A percentile compares a stretch with the other conserved stretches of the same genome.
phyloP scores from a whole-genome alignment of 1,284 basidiomycete genomes.

The Melampsora americana region DNA sequence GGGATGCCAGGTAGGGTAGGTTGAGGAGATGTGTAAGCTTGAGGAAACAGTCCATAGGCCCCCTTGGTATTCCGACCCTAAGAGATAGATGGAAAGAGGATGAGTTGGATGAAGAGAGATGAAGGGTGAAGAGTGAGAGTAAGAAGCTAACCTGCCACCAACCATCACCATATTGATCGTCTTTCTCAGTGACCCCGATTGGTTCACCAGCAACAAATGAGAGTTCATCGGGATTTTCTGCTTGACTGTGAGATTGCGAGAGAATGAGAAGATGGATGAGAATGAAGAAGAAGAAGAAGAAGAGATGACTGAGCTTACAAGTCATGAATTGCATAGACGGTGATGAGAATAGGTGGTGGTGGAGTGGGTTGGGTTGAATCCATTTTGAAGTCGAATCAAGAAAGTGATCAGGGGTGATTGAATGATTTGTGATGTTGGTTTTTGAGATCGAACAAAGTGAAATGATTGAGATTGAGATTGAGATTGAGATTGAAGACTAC shows the following conservation, averaged over 20 bases:
- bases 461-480: too few relatives aligned
- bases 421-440: too few relatives aligned
- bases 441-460: too few relatives aligned
- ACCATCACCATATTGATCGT: constrained; percentile 91
- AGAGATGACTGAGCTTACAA: too few relatives aligned
- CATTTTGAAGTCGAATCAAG: too few relatives aligned
- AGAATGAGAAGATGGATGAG: not conserved
- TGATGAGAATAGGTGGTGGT: not conserved
- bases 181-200: constrained; percentile 85
- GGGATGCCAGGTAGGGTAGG: constrained; percentile 46
- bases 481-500: too few relatives aligned
- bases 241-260: too few relatives aligned
- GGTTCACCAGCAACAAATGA: constrained; percentile 78
- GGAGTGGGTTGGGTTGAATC: not conserved
- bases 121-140: constrained; percentile 1
- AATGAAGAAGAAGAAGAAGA: not conserved
- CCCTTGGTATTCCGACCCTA: constrained; percentile 82
- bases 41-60: constrained; percentile 82
- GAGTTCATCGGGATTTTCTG: constrained; percentile 92
- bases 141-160: constrained; percentile 85
- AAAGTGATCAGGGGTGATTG: too few relatives aligned
- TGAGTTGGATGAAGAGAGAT: not conserved
- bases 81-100: not conserved
- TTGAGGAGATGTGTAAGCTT: constrained; percentile 74
- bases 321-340: constrained; percentile 37